A percentile compares a stretch with the other conserved stretches of the same genome.
Evolutionary conservation across 805 yeast species (phyloP).

Genomic region (Lachancea kluyveri): DNA sequence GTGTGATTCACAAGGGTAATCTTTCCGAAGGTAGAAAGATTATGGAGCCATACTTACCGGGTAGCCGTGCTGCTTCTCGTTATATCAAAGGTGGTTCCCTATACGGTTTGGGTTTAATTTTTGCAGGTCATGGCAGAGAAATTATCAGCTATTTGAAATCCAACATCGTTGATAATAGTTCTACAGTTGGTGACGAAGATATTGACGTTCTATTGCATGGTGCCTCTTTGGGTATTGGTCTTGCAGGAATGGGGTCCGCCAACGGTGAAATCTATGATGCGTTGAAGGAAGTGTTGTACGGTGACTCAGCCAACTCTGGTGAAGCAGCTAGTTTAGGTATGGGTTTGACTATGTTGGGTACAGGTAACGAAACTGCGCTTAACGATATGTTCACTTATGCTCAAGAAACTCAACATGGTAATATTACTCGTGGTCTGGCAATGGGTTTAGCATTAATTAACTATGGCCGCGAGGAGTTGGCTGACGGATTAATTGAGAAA

Average conservation of each 20-base stretch:
- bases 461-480: conserved; percentile 79
- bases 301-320: conserved; percentile 91
- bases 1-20: conserved; percentile 95
- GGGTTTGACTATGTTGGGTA: conserved; percentile 94
- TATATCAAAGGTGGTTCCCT: conserved; percentile 95
- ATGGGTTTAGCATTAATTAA: conserved; percentile 82
- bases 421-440: conserved; percentile 88
- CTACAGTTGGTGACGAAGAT: conserved; percentile 56
- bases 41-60: conserved; percentile 87
- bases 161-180: conserved; percentile 58
- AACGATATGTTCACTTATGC: conserved; percentile 87
- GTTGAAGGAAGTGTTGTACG: conserved; percentile 72
- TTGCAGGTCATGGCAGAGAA: conserved; percentile 94
- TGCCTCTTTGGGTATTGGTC: conserved; percentile 91
- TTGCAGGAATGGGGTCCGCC: conserved; percentile 92
- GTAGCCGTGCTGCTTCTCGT: conserved; percentile 57
- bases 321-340: conserved; percentile 95
- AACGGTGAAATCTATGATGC: conserved; percentile 72
- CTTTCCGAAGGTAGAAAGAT: conserved; percentile 83
- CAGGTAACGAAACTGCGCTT: conserved; percentile 62
- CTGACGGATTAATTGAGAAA: conserved; percentile 60
- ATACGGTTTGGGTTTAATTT: conserved; percentile 86
- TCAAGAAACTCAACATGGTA: conserved; percentile 92
- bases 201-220: conserved; percentile 88
- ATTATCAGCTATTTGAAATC: conserved; percentile 71